A percentile compares a stretch with the other conserved stretches of the same genome.
phyloP scores from a whole-genome alignment of 371 early-diverging fungal species.

The Rhizopus sp. region DNA sequence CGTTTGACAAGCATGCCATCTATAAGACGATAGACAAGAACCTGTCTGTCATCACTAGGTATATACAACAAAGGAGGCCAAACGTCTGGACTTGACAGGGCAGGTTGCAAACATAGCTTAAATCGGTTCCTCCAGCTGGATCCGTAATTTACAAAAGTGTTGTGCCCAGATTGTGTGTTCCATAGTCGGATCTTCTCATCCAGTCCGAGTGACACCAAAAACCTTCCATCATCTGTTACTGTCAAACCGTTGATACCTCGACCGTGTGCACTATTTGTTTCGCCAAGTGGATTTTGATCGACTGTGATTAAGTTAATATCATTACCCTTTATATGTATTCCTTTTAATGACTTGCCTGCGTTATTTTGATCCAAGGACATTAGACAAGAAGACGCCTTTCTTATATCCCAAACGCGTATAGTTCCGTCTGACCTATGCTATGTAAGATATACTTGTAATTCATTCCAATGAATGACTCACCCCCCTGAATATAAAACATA shows the following conservation, averaged over 20 bases:
- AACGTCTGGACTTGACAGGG: slow-evolving; percentile 50
- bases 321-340: background rate
- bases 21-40: slow-evolving; percentile 61
- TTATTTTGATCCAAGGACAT: slow-evolving; percentile 65
- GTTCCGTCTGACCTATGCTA: slow-evolving; percentile 60
- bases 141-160: slow-evolving; percentile 71
- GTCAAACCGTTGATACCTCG: slow-evolving; percentile 69
- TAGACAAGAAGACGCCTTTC: slow-evolving; percentile 66
- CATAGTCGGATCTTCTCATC: slow-evolving; percentile 81
- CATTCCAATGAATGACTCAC: slow-evolving; percentile 31
- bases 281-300: slow-evolving; percentile 42
- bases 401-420: slow-evolving; percentile 82
- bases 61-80: slow-evolving; percentile 57
- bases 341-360: slow-evolving; percentile 28
- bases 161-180: slow-evolving; percentile 72
- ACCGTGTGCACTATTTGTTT: slow-evolving; percentile 68
- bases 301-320: slow-evolving; percentile 1
- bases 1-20: slow-evolving; percentile 58
- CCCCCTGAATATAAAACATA: slow-evolving; percentile 82
- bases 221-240: slow-evolving; percentile 64
- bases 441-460: background rate
- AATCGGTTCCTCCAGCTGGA: slow-evolving; percentile 55
- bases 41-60: slow-evolving; percentile 60
- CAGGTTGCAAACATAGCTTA: slow-evolving; percentile 42
- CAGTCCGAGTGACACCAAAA: slow-evolving; percentile 68